Percentiles rank a stretch among this genome's conserved stretches.
These are phyloP conservation scores for Penicillium parvum DNA, from an alignment of 495 filamentous ascomycete genomes.

Conservation along the genomic window DNA sequence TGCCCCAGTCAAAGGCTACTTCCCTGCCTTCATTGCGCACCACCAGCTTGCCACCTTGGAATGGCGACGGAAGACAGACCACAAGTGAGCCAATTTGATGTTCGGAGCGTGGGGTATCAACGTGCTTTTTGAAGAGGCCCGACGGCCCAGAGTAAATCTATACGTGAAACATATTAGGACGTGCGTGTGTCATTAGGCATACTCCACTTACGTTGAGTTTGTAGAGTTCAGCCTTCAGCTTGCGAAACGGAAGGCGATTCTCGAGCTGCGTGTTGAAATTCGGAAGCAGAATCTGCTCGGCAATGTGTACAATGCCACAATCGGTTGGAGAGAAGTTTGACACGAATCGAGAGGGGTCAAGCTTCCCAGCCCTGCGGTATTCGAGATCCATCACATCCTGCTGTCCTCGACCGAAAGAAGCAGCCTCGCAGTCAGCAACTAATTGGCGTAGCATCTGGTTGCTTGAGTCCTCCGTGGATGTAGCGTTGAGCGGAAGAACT, in stretches of 20 bases:
- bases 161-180: too few species aligned
- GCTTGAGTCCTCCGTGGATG: too few species aligned
- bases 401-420: constrained; percentile 43
- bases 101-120: constrained; percentile 49
- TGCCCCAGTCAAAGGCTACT: constrained; percentile 43
- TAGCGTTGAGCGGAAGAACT: constrained; percentile 6
- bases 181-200: background rate
- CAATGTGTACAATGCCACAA: constrained; percentile 45
- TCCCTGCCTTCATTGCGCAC: constrained; percentile 22
- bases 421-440: constrained; percentile 36
- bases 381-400: constrained; percentile 45
- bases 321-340: constrained; percentile 50
- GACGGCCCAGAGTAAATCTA: constrained; percentile 51
- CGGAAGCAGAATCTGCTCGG: constrained; percentile 47
- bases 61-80: constrained; percentile 44
- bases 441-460: constrained; percentile 12
- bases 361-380: constrained; percentile 49
- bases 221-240: constrained; percentile 47
- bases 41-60: constrained; percentile 34
- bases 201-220: constrained; percentile 53
- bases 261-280: constrained; percentile 13
- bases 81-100: constrained; percentile 54
- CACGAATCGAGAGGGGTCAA: constrained; percentile 41
- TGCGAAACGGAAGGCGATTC: constrained; percentile 7
- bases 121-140: constrained; percentile 49